Evolutionary conservation across 2,329 filamentous ascomycete genomes (phyloP).

Genomic region (Didymella arachidicola): DNA sequence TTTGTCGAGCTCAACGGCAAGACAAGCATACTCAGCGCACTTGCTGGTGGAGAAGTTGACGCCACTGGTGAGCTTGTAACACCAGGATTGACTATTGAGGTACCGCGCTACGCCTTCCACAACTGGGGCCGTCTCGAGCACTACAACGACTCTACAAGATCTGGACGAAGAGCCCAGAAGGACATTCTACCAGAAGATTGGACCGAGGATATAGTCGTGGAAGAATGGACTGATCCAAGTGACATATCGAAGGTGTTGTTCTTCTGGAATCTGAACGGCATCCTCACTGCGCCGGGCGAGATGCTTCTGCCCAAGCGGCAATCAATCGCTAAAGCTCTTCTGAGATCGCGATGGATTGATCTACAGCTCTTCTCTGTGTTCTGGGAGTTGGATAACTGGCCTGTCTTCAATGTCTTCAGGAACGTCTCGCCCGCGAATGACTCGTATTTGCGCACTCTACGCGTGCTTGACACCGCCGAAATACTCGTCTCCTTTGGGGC

Average conservation of each 20-base stretch:
- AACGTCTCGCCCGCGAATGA: neutral
- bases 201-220: constrained; percentile 51
- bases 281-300: constrained; percentile 25
- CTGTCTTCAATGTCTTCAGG: constrained; percentile 30
- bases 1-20: constrained; percentile 28
- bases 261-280: constrained; percentile 60
- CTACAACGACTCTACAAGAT: neutral
- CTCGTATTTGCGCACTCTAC: neutral
- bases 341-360: constrained; percentile 27
- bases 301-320: neutral
- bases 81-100: constrained; percentile 41
- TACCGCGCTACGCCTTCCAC: constrained; percentile 53
- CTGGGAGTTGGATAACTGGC: constrained; percentile 44
- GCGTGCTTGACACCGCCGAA: constrained; percentile 1
- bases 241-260: constrained; percentile 59
- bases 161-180: neutral
- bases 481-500: constrained; percentile 10
- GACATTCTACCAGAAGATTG: constrained; percentile 18
- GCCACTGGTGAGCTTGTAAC: constrained; percentile 1
- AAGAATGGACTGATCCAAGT: constrained; percentile 58
- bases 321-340: neutral
- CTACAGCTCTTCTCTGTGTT: constrained; percentile 41
- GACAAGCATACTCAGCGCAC: constrained; percentile 20
- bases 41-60: constrained; percentile 16
- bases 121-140: constrained; percentile 56